Conservation (phyloP, 2,329 filamentous ascomycete species). For the Harringtonia lauricola region DNA sequence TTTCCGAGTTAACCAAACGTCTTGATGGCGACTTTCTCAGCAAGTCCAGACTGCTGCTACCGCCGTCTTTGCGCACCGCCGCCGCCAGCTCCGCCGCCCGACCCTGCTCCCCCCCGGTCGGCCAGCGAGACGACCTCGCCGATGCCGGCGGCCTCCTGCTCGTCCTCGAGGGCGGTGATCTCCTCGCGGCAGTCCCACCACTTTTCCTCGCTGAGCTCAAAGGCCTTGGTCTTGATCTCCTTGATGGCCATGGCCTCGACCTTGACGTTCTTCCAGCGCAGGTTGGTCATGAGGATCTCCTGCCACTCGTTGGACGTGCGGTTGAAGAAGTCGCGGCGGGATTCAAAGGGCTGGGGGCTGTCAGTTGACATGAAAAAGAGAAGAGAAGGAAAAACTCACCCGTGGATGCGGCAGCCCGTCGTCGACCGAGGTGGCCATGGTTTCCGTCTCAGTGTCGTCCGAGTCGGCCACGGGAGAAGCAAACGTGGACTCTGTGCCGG, state of each 20-base stretch:
- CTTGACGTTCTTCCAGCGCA: constrained; percentile 57
- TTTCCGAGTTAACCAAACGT: too few species aligned
- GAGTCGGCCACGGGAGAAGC: constrained; percentile 30
- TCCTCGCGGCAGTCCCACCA: constrained; percentile 99
- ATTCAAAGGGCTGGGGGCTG: constrained; percentile 66
- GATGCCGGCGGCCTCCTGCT: constrained; percentile 91
- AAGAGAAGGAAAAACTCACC: constrained; percentile 24
- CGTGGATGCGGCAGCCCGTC: constrained; percentile 66
- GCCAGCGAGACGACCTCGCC: constrained; percentile 85
- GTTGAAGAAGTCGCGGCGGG: constrained; percentile 81
- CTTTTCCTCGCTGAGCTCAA: constrained; percentile 85
- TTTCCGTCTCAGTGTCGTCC: constrained; percentile 36
- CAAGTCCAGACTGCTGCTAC: not conserved
- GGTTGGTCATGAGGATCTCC: constrained; percentile 64
- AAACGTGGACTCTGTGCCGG: constrained; percentile 11
- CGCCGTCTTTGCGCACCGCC: not conserved
- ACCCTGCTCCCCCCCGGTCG: constrained; percentile 52
- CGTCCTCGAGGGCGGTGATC: constrained; percentile 81
- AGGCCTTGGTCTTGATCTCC: constrained; percentile 85
- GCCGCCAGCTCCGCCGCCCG: constrained; percentile 24
- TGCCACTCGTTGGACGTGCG: constrained; percentile 88
- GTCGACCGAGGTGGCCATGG: constrained; percentile 43
- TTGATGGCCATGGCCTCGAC: constrained; percentile 66
- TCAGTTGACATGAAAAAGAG: not conserved
- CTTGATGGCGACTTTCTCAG: too few species aligned